Percentiles rank a stretch among this genome's conserved stretches.
These are phyloP conservation scores for Diophrys appendiculata DNA, from an alignment of 73 alveolate genomes.

Conservation along the genomic window DNA sequence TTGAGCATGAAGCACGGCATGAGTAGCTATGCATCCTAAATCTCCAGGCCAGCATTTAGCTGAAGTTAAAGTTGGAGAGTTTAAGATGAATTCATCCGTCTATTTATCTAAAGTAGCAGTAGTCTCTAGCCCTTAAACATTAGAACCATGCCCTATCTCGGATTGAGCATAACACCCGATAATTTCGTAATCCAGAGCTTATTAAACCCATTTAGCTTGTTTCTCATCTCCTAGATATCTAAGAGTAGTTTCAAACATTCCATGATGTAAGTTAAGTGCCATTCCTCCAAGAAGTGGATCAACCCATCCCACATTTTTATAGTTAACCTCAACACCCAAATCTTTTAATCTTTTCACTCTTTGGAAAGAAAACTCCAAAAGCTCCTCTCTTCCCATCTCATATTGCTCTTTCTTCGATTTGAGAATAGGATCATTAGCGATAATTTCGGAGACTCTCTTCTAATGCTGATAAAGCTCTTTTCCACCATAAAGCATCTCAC, in stretches of 20 bases:
- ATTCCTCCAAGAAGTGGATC: neutral
- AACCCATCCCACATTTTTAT: neutral
- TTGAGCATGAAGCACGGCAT: constrained; percentile 80
- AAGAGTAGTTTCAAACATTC: constrained; percentile 47
- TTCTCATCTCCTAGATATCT: constrained; percentile 55
- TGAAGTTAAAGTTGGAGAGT: constrained; percentile 73
- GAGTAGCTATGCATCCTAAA: constrained; percentile 73
- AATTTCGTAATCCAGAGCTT: constrained; percentile 19
- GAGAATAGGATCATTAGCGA: constrained; percentile 25
- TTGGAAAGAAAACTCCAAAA: constrained; percentile 1
- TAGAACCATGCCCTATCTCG: constrained; percentile 91
- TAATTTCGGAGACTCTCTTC: neutral
- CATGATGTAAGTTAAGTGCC: constrained; percentile 23
- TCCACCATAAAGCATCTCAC: constrained; percentile 1
- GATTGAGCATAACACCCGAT: constrained; percentile 81
- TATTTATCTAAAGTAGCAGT: constrained; percentile 71
- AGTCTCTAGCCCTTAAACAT: constrained; percentile 74
- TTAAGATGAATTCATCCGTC: constrained; percentile 69
- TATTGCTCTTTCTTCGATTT: neutral
- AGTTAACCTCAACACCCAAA: neutral
- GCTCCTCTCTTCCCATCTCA: constrained; percentile 43
- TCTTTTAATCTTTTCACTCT: neutral
- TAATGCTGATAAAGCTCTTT: constrained; percentile 7
- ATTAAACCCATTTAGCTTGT: constrained; percentile 37
- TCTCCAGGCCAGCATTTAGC: constrained; percentile 91